phyloP scores from a whole-genome alignment of 192 early-diverging fungal genomes.

The Piromyces sp. region DNA sequence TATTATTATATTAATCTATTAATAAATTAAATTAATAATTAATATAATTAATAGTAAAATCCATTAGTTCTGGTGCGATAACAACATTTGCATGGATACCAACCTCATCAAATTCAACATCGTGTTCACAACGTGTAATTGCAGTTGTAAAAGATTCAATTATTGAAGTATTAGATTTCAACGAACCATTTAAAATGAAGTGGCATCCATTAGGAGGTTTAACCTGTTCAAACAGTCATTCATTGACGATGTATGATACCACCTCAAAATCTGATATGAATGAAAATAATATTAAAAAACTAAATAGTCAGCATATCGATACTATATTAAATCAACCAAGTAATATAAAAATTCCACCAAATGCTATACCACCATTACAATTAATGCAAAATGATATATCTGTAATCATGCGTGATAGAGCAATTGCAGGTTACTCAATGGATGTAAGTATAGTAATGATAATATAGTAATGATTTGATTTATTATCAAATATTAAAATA shows the following conservation, averaged over 20 bases:
- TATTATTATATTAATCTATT: neutral
- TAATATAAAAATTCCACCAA: neutral
- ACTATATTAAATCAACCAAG: neutral
- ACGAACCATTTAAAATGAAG: constrained; percentile 24
- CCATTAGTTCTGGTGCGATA: constrained; percentile 5
- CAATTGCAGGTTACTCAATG: constrained; percentile 57
- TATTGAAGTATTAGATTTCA: constrained; percentile 26
- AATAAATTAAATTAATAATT: neutral
- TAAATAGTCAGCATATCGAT: neutral
- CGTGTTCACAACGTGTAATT: constrained; percentile 19
- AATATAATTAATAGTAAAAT: neutral
- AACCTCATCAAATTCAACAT: constrained; percentile 11
- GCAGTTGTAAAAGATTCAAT: constrained; percentile 30
- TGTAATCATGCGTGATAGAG: constrained; percentile 60
- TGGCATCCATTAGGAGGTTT: constrained; percentile 38
- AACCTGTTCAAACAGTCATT: constrained; percentile 13
- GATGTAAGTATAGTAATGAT: constrained; percentile 41
- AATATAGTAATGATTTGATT: too few relatives aligned
- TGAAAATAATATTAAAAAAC: constrained; percentile 3
- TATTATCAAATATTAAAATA: too few relatives aligned
- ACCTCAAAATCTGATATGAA: constrained; percentile 1
- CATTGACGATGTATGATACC: neutral
- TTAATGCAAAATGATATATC: constrained; percentile 44
- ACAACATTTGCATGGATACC: constrained; percentile 32
- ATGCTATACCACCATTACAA: neutral